Conservation (phyloP, 495 filamentous ascomycete species). For the Aspergillus diversus region DNA sequence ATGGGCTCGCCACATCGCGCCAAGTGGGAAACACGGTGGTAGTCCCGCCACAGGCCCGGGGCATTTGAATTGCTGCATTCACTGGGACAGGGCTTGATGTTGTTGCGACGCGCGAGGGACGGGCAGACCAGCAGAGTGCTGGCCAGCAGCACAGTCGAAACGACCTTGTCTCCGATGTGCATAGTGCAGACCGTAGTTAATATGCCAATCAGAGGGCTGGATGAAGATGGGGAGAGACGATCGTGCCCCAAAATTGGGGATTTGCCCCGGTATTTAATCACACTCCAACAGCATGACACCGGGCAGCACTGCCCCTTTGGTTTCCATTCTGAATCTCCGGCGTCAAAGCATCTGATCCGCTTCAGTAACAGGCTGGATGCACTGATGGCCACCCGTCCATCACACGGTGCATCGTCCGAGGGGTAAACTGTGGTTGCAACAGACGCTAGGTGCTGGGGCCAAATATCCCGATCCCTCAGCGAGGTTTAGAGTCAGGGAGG, state of each 20-base stretch:
- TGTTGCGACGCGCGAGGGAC: neutral
- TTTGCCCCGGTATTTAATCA: neutral
- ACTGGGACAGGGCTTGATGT: neutral
- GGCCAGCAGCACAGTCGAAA: neutral
- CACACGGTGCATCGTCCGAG: neutral
- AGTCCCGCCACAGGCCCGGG: neutral
- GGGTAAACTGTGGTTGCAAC: neutral
- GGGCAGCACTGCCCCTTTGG: neutral
- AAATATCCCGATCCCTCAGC: neutral
- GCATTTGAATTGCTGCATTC: neutral
- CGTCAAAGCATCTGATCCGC: neutral
- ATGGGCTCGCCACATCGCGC: constrained; percentile 1
- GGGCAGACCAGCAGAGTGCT: neutral
- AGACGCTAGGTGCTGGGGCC: neutral
- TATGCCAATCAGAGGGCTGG: neutral
- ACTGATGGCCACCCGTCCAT: neutral
- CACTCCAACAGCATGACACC: neutral
- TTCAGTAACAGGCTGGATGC: neutral
- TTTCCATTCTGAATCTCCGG: neutral
- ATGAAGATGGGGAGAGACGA: neutral
- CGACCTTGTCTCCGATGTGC: neutral
- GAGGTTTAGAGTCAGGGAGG: neutral
- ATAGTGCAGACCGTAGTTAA: neutral
- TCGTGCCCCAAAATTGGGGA: neutral
- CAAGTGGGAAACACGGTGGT: neutral